Base-by-base conservation (phyloP, 345 rosid genomes). In the Bretschneidera sinensis region DNA sequence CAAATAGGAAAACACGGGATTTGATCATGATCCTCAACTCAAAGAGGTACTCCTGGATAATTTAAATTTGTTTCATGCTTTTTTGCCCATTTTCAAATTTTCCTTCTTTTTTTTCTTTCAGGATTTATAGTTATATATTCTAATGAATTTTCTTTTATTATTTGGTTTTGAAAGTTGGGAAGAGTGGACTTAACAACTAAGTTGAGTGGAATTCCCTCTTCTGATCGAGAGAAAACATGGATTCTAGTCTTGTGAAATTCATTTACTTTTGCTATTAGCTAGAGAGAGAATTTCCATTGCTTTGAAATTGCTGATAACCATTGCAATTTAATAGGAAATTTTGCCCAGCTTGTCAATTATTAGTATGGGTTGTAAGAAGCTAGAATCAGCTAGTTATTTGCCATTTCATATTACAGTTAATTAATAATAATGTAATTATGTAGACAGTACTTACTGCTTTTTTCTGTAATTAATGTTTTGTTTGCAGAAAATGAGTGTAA, bases 1-100 rank as follows among this genome's bases (percentile, higher is more conserved):
- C 99, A 61, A 86, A 86, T 69, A 81, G 78, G 75, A 94, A 86
- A 82, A 81, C 88, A 15, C 75, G 91, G 53, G 97, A 94, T 74
- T 69, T 83, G 67, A 86, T 94, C 73, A 83, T 90, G 97, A 81
- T 94, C 66, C 89, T 88, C 60, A 94, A 94, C 87, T 94, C 97
- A 70, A 94, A 70, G 77, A 86, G 99, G 99, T 89, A 54, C 51
- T 49, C n/a, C 20, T 59, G 9, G 43, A 28, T 74, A 55, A 60
- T 61, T 39, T 47, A 31, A n/a, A 24, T 22, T 43, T 8, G 6
- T n/a, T n/a, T n/a, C n/a, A n/a, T n/a, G n/a, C n/a, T 57, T 60
- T 78, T 66, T 4, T 62, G 22, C 59, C 21, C 45, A 31, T 9
- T 9, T 4, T 9, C 50, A 25, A 8, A 15, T 8, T 16, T 5